These are phyloP conservation scores for Ananas comosus DNA, from an alignment of 176 grass and related monocot genomes.

Conservation along the genomic window DNA sequence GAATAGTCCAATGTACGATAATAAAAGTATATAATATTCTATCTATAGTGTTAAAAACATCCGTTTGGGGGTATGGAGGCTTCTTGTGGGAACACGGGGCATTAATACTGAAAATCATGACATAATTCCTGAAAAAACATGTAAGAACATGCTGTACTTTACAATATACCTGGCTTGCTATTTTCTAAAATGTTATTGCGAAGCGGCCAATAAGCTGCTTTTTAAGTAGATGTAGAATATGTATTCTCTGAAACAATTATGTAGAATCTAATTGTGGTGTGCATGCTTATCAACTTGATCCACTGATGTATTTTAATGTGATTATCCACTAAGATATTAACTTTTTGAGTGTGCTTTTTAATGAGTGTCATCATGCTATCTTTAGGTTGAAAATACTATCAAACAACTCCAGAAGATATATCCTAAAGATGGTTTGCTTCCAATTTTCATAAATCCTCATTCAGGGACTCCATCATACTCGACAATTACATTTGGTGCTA, in stretches of 20 bases:
- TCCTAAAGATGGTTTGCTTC: constrained; percentile 92
- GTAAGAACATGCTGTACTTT: too few relatives aligned
- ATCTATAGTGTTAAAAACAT: too few relatives aligned
- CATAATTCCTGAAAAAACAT: too few relatives aligned
- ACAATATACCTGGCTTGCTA: too few relatives aligned
- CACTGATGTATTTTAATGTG: background rate
- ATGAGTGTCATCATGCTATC: background rate
- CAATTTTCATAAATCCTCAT: constrained; percentile 93
- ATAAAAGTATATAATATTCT: too few relatives aligned
- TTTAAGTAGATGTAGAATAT: background rate
- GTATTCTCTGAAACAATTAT: background rate
- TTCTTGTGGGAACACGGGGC: too few relatives aligned
- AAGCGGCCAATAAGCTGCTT: too few relatives aligned
- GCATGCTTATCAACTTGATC: background rate
- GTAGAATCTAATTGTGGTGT: background rate
- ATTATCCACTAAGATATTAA: background rate
- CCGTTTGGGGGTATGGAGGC: too few relatives aligned
- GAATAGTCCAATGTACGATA: too few relatives aligned
- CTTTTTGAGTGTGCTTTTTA: background rate
- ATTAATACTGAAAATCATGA: too few relatives aligned
- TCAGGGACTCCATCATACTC: constrained; percentile 77
- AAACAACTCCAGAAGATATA: constrained; percentile 92
- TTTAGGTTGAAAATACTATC: constrained; percentile 81
- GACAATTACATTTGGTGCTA: constrained; percentile 98
- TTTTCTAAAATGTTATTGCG: too few relatives aligned